phyloP scores from a whole-genome alignment of 2,329 filamentous ascomycete genomes.

The Aspergillus quadricinctus region DNA sequence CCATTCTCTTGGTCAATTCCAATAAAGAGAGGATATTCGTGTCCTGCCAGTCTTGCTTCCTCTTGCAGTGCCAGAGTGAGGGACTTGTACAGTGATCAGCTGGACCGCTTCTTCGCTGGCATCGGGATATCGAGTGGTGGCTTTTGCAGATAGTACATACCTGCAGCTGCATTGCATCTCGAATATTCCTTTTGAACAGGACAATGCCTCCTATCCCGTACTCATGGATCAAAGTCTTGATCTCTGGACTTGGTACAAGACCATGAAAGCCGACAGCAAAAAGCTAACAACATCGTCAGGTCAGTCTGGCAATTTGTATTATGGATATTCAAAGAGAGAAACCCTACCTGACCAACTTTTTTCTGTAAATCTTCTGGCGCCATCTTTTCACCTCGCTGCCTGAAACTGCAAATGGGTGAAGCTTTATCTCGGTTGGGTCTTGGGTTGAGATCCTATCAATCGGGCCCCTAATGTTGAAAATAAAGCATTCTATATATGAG shows the following conservation, averaged over 20 bases:
- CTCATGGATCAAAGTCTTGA: slow-evolving; percentile 40
- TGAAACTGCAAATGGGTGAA: not conserved
- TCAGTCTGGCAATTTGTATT: not conserved
- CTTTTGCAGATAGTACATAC: slow-evolving; percentile 9
- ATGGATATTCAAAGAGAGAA: not conserved
- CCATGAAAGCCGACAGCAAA: slow-evolving; percentile 45
- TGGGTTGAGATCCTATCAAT: not conserved
- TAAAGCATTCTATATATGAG: not conserved
- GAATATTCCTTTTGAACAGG: slow-evolving; percentile 41
- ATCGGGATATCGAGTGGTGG: not conserved
- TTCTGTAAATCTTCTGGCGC: slow-evolving; percentile 21
- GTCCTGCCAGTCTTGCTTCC: slow-evolving; percentile 36
- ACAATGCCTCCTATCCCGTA: slow-evolving; percentile 41
- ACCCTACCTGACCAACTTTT: slow-evolving; percentile 33
- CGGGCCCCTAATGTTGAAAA: not conserved
- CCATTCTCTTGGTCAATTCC: slow-evolving; percentile 46
- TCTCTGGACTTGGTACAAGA: slow-evolving; percentile 34
- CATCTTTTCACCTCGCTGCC: slow-evolving; percentile 14
- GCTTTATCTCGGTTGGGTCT: not conserved
- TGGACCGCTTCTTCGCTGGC: not conserved
- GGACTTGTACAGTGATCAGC: slow-evolving; percentile 17
- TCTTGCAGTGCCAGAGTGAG: slow-evolving; percentile 35
- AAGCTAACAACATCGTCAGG: slow-evolving; percentile 25
- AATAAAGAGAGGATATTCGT: slow-evolving; percentile 41
- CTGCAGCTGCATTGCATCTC: slow-evolving; percentile 36